These are phyloP conservation scores for Tremellales sp. DNA, from an alignment of 1,284 basidiomycete genomes.

Conservation along the genomic window DNA sequence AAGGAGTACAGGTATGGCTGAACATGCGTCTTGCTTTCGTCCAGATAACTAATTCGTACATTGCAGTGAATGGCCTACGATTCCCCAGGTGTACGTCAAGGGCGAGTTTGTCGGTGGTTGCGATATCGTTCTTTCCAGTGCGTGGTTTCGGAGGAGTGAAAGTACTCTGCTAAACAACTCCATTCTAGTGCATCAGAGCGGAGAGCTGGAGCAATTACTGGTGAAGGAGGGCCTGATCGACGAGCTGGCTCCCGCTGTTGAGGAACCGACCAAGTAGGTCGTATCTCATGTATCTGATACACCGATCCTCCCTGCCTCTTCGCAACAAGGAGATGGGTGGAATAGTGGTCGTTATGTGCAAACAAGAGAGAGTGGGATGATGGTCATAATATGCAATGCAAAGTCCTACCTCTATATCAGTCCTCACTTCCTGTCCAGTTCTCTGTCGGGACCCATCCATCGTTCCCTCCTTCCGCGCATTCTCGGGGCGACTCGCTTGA, in stretches of 20 bases:
- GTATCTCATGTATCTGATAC: too few species aligned
- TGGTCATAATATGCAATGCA: conserved; percentile 10
- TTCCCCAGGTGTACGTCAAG: conserved; percentile 91
- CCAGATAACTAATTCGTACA: conserved; percentile 22
- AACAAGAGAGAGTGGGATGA: too few species aligned
- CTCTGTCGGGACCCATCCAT: conserved; percentile 61
- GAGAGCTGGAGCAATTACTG: conserved; percentile 82
- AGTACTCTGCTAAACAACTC: conserved; percentile 2
- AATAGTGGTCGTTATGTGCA: too few species aligned
- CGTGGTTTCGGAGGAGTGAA: background rate
- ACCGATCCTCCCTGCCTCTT: too few species aligned
- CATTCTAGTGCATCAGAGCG: conserved; percentile 84
- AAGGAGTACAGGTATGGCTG: conserved; percentile 88
- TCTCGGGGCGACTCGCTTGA: conserved; percentile 59
- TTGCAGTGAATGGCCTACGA: conserved; percentile 89
- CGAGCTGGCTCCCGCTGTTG: conserved; percentile 38
- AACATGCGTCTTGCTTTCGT: background rate
- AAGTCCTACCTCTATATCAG: conserved; percentile 4
- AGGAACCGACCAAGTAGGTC: too few species aligned
- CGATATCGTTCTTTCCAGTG: conserved; percentile 88
- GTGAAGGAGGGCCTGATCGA: conserved; percentile 67
- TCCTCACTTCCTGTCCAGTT: conserved; percentile 49
- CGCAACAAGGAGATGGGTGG: too few species aligned
- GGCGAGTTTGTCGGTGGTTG: conserved; percentile 97
- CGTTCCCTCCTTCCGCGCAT: conserved; percentile 61